These are phyloP conservation scores for Xylariaceae sp. DNA, from an alignment of 2,329 filamentous ascomycete species.

Conservation along the genomic window DNA sequence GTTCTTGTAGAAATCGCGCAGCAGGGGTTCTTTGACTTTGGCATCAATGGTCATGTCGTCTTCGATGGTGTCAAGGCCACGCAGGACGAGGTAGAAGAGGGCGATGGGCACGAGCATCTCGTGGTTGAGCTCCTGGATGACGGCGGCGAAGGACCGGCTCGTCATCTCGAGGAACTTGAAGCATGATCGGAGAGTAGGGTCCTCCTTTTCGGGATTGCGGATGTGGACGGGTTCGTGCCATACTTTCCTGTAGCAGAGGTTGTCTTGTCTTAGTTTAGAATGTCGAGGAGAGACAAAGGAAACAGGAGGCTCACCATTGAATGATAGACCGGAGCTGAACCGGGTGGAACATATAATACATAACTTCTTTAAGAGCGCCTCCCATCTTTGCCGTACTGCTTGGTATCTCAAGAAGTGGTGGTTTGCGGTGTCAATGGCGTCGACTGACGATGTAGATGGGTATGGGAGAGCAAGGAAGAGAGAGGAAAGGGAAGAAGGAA, in stretches of 20 bases:
- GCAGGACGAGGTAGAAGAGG: conserved; percentile 88
- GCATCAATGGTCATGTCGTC: conserved; percentile 93
- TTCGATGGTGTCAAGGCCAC: conserved; percentile 95
- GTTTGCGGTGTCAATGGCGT: too few relatives aligned
- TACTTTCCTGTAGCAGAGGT: conserved; percentile 64
- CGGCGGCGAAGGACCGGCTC: conserved; percentile 86
- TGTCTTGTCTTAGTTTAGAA: conserved; percentile 1
- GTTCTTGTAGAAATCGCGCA: conserved; percentile 76
- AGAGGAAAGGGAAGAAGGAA: too few relatives aligned
- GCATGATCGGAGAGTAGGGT: conserved; percentile 70
- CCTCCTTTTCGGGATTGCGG: conserved; percentile 73
- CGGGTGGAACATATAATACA: conserved; percentile 74
- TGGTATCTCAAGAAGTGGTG: too few relatives aligned
- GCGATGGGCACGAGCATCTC: conserved; percentile 86
- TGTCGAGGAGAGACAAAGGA: background rate
- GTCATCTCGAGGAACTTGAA: conserved; percentile 83
- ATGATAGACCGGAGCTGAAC: conserved; percentile 75
- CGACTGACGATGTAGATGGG: too few relatives aligned
- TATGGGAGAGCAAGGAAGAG: too few relatives aligned
- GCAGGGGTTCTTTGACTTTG: conserved; percentile 76
- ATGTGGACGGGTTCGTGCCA: conserved; percentile 94
- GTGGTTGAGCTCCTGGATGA: conserved; percentile 93
- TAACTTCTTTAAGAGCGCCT: conserved; percentile 44
- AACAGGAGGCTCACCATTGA: conserved; percentile 74
- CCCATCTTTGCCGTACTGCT: too few relatives aligned